Evolutionary conservation across 352 stramenopile species (phyloP).

Genomic region (Globisporangium paddicum): DNA sequence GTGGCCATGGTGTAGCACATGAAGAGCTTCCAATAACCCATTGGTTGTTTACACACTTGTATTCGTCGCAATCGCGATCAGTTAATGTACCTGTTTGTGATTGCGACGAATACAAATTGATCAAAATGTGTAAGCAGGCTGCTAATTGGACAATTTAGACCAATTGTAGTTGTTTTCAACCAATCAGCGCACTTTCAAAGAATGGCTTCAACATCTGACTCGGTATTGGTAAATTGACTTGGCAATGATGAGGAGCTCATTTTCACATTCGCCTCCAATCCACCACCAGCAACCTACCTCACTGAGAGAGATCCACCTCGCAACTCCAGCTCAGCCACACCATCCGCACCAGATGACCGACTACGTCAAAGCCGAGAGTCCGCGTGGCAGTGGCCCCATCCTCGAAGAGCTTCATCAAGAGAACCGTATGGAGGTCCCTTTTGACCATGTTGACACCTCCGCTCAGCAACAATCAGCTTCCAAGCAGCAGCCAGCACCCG

Average conservation of each 20-base stretch:
- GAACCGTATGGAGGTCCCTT: slow-evolving; percentile 11
- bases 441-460: neutral
- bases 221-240: too few relatives aligned
- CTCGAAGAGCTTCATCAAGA: neutral
- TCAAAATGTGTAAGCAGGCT: neutral
- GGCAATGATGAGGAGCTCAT: neutral
- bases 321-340: too few relatives aligned
- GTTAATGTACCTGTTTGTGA: neutral
- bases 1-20: too few relatives aligned
- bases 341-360: too few relatives aligned
- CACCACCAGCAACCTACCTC: neutral
- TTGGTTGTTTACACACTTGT: neutral
- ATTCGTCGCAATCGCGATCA: too few relatives aligned
- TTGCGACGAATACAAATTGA: neutral
- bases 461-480: neutral
- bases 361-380: slow-evolving; percentile 1
- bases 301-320: neutral
- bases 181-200: too few relatives aligned
- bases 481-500: neutral
- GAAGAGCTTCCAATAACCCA: too few relatives aligned
- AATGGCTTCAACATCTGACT: too few relatives aligned
- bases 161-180: too few relatives aligned
- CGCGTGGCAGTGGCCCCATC: neutral
- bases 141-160: neutral
- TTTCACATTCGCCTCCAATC: neutral